Base-by-base conservation (phyloP, 768 basidiomycete species). In the Xerocomellus amylosporus region DNA sequence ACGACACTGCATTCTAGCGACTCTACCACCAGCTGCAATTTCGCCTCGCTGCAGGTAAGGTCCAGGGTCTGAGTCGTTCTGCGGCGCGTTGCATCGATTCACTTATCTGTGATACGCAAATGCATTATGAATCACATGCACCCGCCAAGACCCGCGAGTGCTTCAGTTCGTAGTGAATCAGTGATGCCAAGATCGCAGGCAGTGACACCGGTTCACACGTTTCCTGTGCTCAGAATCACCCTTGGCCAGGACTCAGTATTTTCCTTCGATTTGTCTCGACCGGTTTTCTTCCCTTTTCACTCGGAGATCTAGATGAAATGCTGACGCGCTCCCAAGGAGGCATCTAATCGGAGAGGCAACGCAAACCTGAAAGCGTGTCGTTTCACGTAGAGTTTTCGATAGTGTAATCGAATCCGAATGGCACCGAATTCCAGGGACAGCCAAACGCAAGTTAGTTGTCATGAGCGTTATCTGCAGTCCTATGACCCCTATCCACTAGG, bases 111-210 rank as follows among this genome's bases (percentile, higher is more conserved):
- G 5, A 20, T 8, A 36, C n/a, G 4, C 22, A 34, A 30, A 12
- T 26, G 8, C 14, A 9, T 19, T 22, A 3, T 52, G 26, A 54
- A 36, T 43, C 54, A 28, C 37, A 22, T 40, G 48, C 33, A 15
- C 33, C 24, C 19, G 48, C 38, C 48, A 49, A 49, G 48, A n/a
- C n/a, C 15, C 24, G 46, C 22, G 17, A 30, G 30, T 30, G 30
- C 30, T 3, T 30, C 30, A 30, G 26, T 26, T 26, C 26, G 26
- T 26, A 26, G 26, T 26, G 15, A 20, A 40, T 24, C 24, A 24
- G 22, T 42, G 55, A 56, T 55, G 53, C 53, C 55, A 56, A 48
- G 55, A 14, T 24, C 24, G 19, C 45, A 34, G 36, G 20, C 19
- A 33, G 22, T 38, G 46, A 26, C 45, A 45, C n/a, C 20, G 8